These are phyloP conservation scores for Lenzites betulinus DNA, from an alignment of 768 basidiomycete species.

Conservation along the genomic window DNA sequence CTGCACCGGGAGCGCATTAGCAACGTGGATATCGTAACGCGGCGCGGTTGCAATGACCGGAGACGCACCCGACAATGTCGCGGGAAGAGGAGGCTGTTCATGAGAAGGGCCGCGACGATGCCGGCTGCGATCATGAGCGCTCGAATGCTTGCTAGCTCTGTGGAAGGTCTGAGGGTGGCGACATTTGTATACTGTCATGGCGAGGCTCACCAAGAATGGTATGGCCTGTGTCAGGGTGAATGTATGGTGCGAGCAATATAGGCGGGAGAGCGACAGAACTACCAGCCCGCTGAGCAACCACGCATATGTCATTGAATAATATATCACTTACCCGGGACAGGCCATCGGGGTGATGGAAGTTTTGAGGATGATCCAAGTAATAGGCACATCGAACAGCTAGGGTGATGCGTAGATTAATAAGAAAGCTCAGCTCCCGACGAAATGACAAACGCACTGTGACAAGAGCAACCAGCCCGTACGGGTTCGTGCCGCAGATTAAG, in stretches of 20 bases:
- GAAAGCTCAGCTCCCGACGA: neutral
- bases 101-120: slow-evolving; percentile 45
- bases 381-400: slow-evolving; percentile 46
- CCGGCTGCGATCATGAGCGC: slow-evolving; percentile 46
- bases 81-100: slow-evolving; percentile 49
- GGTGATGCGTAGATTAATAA: neutral
- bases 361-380: slow-evolving; percentile 46
- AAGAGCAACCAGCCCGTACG: slow-evolving; percentile 43
- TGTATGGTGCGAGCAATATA: slow-evolving; percentile 37
- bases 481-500: slow-evolving; percentile 41
- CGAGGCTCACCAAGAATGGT: slow-evolving; percentile 35
- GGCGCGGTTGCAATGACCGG: neutral
- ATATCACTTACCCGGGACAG: slow-evolving; percentile 41
- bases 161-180: neutral
- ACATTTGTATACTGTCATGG: neutral
- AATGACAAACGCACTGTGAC: slow-evolving; percentile 36
- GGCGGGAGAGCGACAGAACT: slow-evolving; percentile 50
- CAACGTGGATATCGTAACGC: neutral
- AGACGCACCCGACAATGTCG: slow-evolving; percentile 45
- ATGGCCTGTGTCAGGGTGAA: slow-evolving; percentile 25
- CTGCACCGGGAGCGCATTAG: slow-evolving; percentile 23
- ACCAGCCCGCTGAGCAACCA: neutral
- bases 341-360: slow-evolving; percentile 43
- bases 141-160: slow-evolving; percentile 44
- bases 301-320: neutral